phyloP scores from a whole-genome alignment of 1,284 basidiomycete species.

The Ganoderma leucocontextum region DNA sequence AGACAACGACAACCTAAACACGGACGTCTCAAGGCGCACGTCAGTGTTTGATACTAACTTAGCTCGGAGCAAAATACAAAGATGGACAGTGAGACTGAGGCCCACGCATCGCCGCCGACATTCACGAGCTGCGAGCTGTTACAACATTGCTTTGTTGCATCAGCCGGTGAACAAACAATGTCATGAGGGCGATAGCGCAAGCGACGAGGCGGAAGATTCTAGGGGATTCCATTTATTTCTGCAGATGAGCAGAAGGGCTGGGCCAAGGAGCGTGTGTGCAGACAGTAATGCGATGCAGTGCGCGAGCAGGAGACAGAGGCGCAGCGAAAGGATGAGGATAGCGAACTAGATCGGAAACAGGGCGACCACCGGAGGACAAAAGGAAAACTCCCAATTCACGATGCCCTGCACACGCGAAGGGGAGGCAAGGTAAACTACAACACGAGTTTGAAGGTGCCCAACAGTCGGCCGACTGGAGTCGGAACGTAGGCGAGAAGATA shows the following conservation, averaged over 20 bases:
- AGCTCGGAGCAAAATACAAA: neutral
- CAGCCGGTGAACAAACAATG: neutral
- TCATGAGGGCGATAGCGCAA: neutral
- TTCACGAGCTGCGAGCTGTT: neutral
- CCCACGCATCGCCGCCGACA: neutral
- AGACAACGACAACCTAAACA: neutral
- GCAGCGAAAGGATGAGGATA: slow-evolving; percentile 14
- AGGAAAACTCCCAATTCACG: slow-evolving; percentile 2
- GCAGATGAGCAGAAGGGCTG: neutral
- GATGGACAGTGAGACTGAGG: neutral
- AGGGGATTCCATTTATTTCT: neutral
- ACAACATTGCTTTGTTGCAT: no score
- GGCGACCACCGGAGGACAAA: neutral
- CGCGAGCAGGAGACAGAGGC: neutral
- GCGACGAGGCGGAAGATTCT: neutral
- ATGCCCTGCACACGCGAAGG: slow-evolving; percentile 15
- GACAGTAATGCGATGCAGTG: neutral
- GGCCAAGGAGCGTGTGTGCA: neutral
- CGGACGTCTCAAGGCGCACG: neutral
- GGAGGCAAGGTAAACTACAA: neutral
- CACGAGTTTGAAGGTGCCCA: neutral
- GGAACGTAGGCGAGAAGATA: neutral
- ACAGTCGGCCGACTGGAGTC: neutral
- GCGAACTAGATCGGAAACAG: slow-evolving; percentile 3
- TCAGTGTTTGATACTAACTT: neutral